Base-by-base conservation (phyloP, 345 rosid species). In the Euphorbia pulcherrima region DNA sequence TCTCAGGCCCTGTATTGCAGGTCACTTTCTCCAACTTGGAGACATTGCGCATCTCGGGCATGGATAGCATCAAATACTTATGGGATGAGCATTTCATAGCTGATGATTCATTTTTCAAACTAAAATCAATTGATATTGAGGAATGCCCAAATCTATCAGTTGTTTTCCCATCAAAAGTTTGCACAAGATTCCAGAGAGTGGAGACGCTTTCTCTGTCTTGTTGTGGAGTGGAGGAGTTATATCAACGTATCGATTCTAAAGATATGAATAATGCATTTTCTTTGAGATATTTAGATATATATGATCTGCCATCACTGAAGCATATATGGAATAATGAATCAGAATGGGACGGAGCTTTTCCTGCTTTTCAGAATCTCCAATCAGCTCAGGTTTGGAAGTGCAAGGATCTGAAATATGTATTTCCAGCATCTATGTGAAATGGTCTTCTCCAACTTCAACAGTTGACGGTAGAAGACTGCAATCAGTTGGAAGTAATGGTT, bases 401-500 rank as follows among this genome's bases (percentile, higher is more conserved):
- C n/a, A n/a, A n/a, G n/a, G n/a, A n/a, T n/a, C n/a, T n/a, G n/a
- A n/a, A n/a, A n/a, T n/a, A n/a, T n/a, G n/a, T n/a, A n/a, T n/a
- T n/a, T n/a, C n/a, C n/a, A n/a, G n/a, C n/a, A 0, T 5, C 4
- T 52, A 8, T 52, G 24, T 52, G 21, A 10, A 52, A 52, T 14
- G 40, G 23, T 16, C 60, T 68, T 26, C n/a, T 0, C 7, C 17
- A 56, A 47, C 69, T 79, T 21, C 69, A 72, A 57, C 21, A 28
- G 20, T 21, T 79, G 8, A 20, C 17, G 9, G 29, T 75, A 28
- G 44, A 41, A 7, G 0, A 13, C 18, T 73, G 78, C 55, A 69
- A 50, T 20, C n/a, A n/a, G n/a, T 17, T 73, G 59, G 75, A 76
- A 60, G 52, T 66, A 27, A 67, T 66, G 51, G 68, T 78, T 56